Conservation (phyloP, 495 filamentous ascomycete species). For the Neurospora sp. region DNA sequence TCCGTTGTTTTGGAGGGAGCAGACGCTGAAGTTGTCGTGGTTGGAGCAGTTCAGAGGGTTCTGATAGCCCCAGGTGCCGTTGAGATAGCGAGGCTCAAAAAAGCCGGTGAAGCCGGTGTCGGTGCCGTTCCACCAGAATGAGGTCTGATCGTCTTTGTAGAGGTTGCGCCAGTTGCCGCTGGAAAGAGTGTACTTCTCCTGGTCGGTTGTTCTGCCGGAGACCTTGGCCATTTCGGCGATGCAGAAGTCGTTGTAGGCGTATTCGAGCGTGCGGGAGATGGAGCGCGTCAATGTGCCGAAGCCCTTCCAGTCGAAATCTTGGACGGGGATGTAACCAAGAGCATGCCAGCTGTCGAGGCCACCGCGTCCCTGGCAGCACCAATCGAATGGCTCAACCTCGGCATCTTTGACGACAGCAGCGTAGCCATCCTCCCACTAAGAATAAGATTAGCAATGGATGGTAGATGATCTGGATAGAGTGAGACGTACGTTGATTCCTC, state of each 20-base stretch:
- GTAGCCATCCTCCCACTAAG: conserved; percentile 57
- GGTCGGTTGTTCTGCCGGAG: conserved; percentile 43
- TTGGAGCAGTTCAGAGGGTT: conserved; percentile 58
- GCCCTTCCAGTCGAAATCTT: conserved; percentile 59
- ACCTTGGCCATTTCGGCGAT: conserved; percentile 53
- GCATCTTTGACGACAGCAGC: conserved; percentile 67
- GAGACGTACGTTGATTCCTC: conserved; percentile 46
- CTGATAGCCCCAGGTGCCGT: conserved; percentile 58
- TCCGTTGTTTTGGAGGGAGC: conserved; percentile 52
- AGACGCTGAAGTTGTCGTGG: conserved; percentile 39
- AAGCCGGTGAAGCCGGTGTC: conserved; percentile 59
- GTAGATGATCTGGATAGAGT: background rate
- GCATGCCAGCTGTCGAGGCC: conserved; percentile 59
- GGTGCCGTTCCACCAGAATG: conserved; percentile 44
- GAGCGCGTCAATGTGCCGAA: conserved; percentile 61
- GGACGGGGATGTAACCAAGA: conserved; percentile 57
- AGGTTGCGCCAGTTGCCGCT: conserved; percentile 61
- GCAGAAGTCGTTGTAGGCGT: conserved; percentile 69
- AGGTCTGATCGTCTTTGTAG: conserved; percentile 53
- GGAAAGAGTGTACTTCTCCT: conserved; percentile 51
- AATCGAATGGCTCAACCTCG: conserved; percentile 61
- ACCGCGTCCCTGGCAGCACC: conserved; percentile 61
- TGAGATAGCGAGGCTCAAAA: conserved; percentile 56
- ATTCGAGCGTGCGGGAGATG: conserved; percentile 65
- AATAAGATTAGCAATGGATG: background rate